Base-by-base conservation (phyloP, 164 flowering plant species). In the Annona squamosa region DNA sequence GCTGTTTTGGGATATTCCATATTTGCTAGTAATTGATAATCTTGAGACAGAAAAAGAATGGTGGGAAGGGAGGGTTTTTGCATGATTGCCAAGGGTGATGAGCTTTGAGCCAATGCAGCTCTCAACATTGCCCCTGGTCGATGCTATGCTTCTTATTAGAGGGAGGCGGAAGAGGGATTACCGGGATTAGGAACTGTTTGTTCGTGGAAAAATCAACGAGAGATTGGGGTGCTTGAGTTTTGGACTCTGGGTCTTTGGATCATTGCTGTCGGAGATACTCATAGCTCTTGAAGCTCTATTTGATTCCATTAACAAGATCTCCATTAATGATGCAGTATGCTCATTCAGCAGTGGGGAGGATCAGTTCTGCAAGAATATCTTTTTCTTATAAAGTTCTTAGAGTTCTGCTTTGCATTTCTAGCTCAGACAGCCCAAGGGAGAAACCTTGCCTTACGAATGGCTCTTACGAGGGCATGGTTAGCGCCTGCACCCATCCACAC, bases 41-140 rank as follows among this genome's bases (percentile, higher is more conserved):
- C 94, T 91, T 59, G 95, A 91, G 77, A 82, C 88, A 1, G 95
- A 90, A 77, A 87, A 77, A 70, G 98, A 93, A 72, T 91, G 97
- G 97, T 90, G 97, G 94, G 98, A 93, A 71, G 93, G 89, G 67
- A 91, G 88, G 79, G 93, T 86, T 82, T 73, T 74, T 91, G 18
- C 87, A 87, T 69, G 92, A 93, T 70, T 91, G 4, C 75, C 89
- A 7, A 89, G 83, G 75, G 88, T 90, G 63, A 88, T 87, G 93
- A 89, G 78, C 75, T 89, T 83, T 69, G 92, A 90, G 41, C 82
- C 75, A 1, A 67, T 89, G 77, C 91, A 84, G 70, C 86, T 93
- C 63, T 77, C 79, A 9, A 81, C 95, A 44, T 64, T 93, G 81
- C 77, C 87, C 3, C 57, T 81, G 18, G n/a, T 82, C 1, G 92